Conservation (phyloP, 2,329 filamentous ascomycete genomes). For the Colletotrichum phormii region DNA sequence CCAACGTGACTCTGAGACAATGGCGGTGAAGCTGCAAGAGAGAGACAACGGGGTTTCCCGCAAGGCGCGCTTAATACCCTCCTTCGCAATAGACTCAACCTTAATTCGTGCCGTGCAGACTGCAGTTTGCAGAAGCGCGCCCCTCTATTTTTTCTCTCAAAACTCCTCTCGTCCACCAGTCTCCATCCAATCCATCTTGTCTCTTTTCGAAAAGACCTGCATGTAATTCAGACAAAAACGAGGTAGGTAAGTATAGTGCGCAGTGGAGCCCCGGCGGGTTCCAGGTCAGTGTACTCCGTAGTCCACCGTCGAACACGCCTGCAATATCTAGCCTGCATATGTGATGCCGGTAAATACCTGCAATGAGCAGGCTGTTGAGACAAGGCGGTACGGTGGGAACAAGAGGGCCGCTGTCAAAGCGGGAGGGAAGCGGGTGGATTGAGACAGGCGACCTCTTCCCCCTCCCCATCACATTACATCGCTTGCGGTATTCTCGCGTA, state of each 20-base stretch:
- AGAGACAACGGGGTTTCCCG: neutral
- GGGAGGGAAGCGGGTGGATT: neutral
- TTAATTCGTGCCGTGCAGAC: neutral
- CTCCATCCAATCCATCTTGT: neutral
- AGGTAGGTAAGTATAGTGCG: neutral
- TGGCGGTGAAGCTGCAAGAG: constrained; percentile 5
- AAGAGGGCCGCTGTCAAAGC: constrained; percentile 23
- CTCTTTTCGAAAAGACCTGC: neutral
- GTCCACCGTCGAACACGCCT: constrained; percentile 1
- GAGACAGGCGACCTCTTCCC: neutral
- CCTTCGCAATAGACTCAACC: neutral
- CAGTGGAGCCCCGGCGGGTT: neutral
- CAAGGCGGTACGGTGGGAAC: neutral
- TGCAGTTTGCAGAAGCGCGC: neutral
- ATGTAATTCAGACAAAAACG: neutral
- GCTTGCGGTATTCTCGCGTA: constrained; percentile 8
- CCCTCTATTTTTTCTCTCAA: neutral
- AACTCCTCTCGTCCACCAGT: neutral
- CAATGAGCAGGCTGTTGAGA: constrained; percentile 28
- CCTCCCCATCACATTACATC: neutral
- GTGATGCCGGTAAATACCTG: constrained; percentile 21
- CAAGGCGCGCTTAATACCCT: neutral
- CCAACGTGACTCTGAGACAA: constrained; percentile 4
- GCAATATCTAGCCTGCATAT: constrained; percentile 23
- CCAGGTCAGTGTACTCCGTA: neutral